phyloP scores from a whole-genome alignment of 2,329 filamentous ascomycete species.

The Diaporthe caulivora region DNA sequence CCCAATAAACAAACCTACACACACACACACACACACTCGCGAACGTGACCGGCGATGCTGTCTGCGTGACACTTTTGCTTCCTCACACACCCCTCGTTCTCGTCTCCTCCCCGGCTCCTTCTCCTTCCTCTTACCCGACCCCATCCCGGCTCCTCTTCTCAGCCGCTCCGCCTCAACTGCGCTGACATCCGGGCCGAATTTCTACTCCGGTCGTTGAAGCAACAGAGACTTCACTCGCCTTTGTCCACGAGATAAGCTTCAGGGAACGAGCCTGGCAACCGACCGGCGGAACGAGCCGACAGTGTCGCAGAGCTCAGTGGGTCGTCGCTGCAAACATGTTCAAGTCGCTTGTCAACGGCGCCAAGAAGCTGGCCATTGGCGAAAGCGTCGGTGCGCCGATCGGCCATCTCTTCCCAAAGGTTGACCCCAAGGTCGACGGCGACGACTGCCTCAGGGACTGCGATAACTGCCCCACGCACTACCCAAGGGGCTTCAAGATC shows the following conservation, averaged over 20 bases:
- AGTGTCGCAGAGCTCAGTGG: background rate
- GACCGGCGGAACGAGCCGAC: background rate
- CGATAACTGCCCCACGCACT: constrained; percentile 81
- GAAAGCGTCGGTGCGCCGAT: constrained; percentile 43
- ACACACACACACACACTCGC: background rate
- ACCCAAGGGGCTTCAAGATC: constrained; percentile 79
- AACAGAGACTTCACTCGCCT: background rate
- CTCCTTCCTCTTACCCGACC: background rate
- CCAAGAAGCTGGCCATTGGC: constrained; percentile 50
- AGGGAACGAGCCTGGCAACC: background rate
- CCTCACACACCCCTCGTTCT: background rate
- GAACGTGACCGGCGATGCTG: background rate
- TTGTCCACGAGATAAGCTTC: no score
- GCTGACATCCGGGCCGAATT: background rate
- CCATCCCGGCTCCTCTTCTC: background rate
- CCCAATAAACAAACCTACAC: no score
- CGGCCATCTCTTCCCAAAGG: constrained; percentile 76
- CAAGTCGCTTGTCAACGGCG: constrained; percentile 54
- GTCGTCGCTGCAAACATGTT: constrained; percentile 46
- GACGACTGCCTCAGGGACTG: constrained; percentile 93
- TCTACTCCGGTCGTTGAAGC: background rate
- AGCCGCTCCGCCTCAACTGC: background rate
- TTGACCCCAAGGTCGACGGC: constrained; percentile 82
- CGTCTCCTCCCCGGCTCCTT: background rate
- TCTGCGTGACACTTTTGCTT: background rate